A percentile compares a stretch with the other conserved stretches of the same genome.
Evolutionary conservation across 2,329 filamentous ascomycete species (phyloP).

Genomic region (Cadophora luteo-olivacea): DNA sequence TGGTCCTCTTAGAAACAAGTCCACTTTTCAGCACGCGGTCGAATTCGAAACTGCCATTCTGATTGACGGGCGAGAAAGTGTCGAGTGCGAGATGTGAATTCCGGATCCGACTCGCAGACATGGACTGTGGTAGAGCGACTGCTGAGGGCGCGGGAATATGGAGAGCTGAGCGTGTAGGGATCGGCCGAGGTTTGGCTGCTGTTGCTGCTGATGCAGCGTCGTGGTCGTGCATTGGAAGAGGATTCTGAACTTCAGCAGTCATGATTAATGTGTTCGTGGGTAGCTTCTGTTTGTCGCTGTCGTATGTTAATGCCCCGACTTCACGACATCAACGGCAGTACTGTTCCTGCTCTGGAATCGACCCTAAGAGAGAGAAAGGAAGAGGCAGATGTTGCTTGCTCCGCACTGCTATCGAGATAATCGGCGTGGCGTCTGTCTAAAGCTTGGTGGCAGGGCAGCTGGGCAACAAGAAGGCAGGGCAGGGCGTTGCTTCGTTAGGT

Average conservation of each 20-base stretch:
- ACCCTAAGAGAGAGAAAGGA: not conserved
- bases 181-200: conserved; percentile 37
- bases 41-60: conserved; percentile 95
- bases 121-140: conserved; percentile 26
- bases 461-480: not conserved
- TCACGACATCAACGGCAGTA: conserved; percentile 1
- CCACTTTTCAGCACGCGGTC: conserved; percentile 93
- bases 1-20: conserved; percentile 84
- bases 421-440: conserved; percentile 16
- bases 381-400: conserved; percentile 1
- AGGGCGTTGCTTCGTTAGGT: conserved; percentile 10
- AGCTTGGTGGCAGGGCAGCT: conserved; percentile 7
- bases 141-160: conserved; percentile 29
- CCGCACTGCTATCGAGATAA: conserved; percentile 2
- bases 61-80: conserved; percentile 84
- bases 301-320: conserved; percentile 2
- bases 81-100: conserved; percentile 60
- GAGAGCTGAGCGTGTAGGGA: conserved; percentile 37
- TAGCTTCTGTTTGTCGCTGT: conserved; percentile 5
- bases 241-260: conserved; percentile 37
- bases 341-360: not conserved
- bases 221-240: conserved; percentile 18
- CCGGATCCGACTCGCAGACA: conserved; percentile 39
- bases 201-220: conserved; percentile 28
- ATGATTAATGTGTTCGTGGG: conserved; percentile 14